These are phyloP conservation scores for Paramecium pentaurelia DNA, from an alignment of 73 alveolate genomes.

Conservation along the genomic window DNA sequence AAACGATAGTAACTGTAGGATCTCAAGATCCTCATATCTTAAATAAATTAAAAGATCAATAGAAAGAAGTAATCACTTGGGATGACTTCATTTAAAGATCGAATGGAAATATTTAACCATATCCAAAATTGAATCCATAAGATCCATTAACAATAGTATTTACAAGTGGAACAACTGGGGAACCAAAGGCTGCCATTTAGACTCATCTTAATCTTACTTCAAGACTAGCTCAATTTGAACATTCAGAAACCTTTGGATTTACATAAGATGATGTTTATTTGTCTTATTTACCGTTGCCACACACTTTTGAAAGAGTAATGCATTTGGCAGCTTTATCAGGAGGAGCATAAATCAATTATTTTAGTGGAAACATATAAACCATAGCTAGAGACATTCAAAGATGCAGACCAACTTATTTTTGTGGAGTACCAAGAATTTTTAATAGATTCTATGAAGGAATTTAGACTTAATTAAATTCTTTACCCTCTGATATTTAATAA, in stretches of 20 bases:
- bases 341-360: conserved; percentile 81
- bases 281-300: conserved; percentile 88
- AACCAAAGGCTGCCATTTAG: conserved; percentile 86
- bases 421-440: conserved; percentile 95
- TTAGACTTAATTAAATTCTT: conserved; percentile 60
- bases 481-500: conserved; percentile 65
- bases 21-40: neutral
- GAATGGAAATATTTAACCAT: neutral
- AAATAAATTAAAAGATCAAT: neutral
- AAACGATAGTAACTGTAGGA: neutral
- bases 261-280: conserved; percentile 71
- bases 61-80: neutral
- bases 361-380: conserved; percentile 80
- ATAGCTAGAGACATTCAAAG: conserved; percentile 83
- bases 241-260: conserved; percentile 15
- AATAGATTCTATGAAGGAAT: conserved; percentile 88
- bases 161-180: conserved; percentile 92
- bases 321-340: conserved; percentile 42
- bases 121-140: neutral
- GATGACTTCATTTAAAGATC: neutral
- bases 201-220: conserved; percentile 69
- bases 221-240: conserved; percentile 6
- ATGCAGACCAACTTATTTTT: conserved; percentile 91
- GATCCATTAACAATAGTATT: conserved; percentile 57
- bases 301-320: conserved; percentile 80